A percentile compares a stretch with the other conserved stretches of the same genome.
Evolutionary conservation across 192 early-diverging fungal species (phyloP).

Genomic region (Linnemannia exigua): DNA sequence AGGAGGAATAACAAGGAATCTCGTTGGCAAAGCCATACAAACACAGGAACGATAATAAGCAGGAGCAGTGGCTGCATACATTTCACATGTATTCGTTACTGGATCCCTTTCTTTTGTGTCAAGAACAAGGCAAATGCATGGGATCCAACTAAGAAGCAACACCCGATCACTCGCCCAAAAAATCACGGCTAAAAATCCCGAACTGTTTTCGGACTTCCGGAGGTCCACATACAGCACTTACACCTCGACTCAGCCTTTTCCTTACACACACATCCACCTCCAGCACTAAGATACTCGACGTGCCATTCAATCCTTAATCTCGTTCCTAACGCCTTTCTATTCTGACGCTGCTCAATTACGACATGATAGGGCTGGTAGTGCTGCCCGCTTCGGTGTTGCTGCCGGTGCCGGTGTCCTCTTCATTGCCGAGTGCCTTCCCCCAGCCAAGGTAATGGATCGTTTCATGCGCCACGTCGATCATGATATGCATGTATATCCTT

Average conservation of each 20-base stretch:
- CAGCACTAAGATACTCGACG: not conserved
- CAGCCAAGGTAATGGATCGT: slow-evolving; percentile 39
- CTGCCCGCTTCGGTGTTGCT: slow-evolving; percentile 48
- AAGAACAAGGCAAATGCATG: not conserved
- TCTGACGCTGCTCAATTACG: not conserved
- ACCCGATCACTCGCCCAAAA: slow-evolving; percentile 10
- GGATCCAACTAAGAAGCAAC: not conserved
- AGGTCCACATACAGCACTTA: not conserved
- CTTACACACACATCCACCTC: not conserved
- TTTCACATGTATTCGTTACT: no score
- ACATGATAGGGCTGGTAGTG: slow-evolving; percentile 37
- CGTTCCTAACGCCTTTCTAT: not conserved
- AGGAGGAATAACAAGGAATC: no score
- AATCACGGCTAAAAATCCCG: not conserved
- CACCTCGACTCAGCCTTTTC: not conserved
- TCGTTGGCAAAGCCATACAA: not conserved
- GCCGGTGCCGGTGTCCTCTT: slow-evolving; percentile 53
- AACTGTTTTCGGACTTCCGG: slow-evolving; percentile 5
- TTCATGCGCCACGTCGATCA: not conserved
- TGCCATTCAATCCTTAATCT: not conserved
- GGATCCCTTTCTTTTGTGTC: not conserved
- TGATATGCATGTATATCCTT: not conserved
- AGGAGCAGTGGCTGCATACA: not conserved
- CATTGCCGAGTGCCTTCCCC: slow-evolving; percentile 57
- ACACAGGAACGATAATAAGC: not conserved